Base-by-base conservation (phyloP, 1,139 yeast genomes). In the Geotrichum cucujoidarum region DNA sequence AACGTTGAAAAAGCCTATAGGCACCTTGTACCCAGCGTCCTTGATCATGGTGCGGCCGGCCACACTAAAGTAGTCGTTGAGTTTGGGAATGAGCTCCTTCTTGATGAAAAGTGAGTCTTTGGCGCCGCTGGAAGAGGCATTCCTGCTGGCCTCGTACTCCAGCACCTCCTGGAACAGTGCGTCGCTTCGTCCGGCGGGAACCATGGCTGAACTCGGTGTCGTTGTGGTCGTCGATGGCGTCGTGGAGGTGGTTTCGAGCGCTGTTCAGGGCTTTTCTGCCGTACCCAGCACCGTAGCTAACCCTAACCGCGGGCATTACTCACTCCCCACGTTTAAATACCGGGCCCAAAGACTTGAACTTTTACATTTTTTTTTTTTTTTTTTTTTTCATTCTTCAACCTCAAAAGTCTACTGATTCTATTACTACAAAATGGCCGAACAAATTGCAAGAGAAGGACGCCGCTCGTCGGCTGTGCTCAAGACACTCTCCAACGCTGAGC, bases 371-470 rank as follows among this genome's bases (percentile, higher is more conserved):
- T 33, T 14, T 14, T n/a, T 6, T 30, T 18, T 16, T 10, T 21
- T 29, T 32, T 22, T 20, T 29, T 25, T 10, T 13, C 25, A 33
- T 5, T 11, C 18, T 40, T 29, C 27, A 11, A 6, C 7, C 8
- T 20, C 31, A n/a, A n/a, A n/a, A n/a, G n/a, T n/a, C n/a, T n/a
- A 27, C 24, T 8, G 13, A 32, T 10, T 1, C 11, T 7, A 29
- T 7, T 6, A 17, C 17, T n/a, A 10, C 2, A 35, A 7, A 21
- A 57, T 66, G 76, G 87, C 94, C 16, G 92, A 83, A 66, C 67
- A 71, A 46, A 85, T 90, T 51, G 97, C 98, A 8, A 77, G 69
- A 57, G 76, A 76, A 25, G 95, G 97, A 7, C 86, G 83, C 58
- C 60, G 68, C 13, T 92, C 97, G 2, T 88, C 95, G 47, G 80